Percentiles rank a stretch among this genome's conserved stretches.
Conservation (phyloP, 345 rosid species). For the Adansonia digitata region DNA sequence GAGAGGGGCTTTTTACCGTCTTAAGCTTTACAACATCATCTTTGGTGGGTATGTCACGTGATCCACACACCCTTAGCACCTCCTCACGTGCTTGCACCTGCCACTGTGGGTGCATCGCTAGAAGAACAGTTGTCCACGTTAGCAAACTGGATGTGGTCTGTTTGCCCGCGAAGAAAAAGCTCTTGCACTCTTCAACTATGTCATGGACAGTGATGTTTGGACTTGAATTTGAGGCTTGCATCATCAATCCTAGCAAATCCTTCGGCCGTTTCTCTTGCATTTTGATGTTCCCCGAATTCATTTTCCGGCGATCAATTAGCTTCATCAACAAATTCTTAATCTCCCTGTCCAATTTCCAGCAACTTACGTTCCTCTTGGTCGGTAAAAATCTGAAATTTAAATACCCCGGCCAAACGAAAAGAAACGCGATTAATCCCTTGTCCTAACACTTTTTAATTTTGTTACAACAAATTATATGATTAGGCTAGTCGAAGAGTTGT, state of each 20-base stretch:
- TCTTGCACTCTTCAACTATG: conserved; percentile 84
- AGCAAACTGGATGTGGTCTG: conserved; percentile 78
- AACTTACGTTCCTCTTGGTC: conserved; percentile 53
- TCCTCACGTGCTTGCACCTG: conserved; percentile 83
- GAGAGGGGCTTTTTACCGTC: conserved; percentile 41
- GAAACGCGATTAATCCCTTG: not conserved
- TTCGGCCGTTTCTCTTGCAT: conserved; percentile 23
- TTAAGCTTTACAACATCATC: conserved; percentile 68
- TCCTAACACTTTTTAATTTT: not conserved
- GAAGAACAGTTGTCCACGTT: conserved; percentile 78
- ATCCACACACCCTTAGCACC: conserved; percentile 65
- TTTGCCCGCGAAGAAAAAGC: conserved; percentile 91
- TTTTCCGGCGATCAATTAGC: conserved; percentile 48
- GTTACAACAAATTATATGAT: not conserved
- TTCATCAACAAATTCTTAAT: conserved; percentile 53
- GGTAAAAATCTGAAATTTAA: conserved; percentile 55
- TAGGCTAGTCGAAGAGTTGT: too few species aligned
- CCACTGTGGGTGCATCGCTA: conserved; percentile 84
- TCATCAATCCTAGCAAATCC: conserved; percentile 54
- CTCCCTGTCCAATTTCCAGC: conserved; percentile 72
- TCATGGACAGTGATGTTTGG: conserved; percentile 38
- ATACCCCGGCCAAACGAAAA: not conserved
- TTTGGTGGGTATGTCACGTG: conserved; percentile 65
- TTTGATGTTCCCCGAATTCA: conserved; percentile 2
- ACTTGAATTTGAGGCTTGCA: conserved; percentile 38